Base-by-base conservation (phyloP, 306 rosid species). In the Glycine soja region DNA sequence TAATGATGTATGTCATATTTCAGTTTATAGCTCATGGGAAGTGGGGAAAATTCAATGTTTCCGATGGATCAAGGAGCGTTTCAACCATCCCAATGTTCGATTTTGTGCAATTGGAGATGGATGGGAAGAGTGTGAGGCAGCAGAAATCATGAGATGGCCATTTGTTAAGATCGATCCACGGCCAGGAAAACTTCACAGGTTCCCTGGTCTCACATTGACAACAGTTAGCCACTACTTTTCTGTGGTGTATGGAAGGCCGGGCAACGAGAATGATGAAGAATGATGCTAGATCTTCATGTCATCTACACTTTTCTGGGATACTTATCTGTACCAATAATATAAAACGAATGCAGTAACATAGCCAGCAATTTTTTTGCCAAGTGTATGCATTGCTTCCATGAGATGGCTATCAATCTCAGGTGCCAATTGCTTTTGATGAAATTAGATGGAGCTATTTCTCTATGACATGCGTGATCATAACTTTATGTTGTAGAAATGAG, bases 21-120 rank as follows among this genome's bases (percentile, higher is more conserved):
- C 94, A 94, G 97, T 94, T 53, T 94, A 92, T 85, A 94, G 98
- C 82, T 94, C 98, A 3, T 90, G 93, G 93, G 98, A 90, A 59
- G 97, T 88, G 74, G 97, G 97, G 42, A 94, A 94, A 79, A 43
- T 24, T 65, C 91, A 88, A 83, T 94, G 98, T 81, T 94, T 94
- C 73, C 85, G 38, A 74, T 92, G 93, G 97, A 90, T 94, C 82
- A 91, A 92, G 80, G 87, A 78, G 69, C 98, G 97, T 51, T 94
- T 88, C 77, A 74, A 89, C 74, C 76, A 74, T 78, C 86, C 98
- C 75, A 86, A 88, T 24, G 94, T 89, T 69, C 93, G 92, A 34
- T 94, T 89, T 85, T 94, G 98, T 54, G 97, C 76, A 46, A 86
- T 94, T 77, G 98, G 98, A 43, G 94, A 94, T 79, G 98, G 98